phyloP scores from a whole-genome alignment of 2,329 filamentous ascomycete species.

The Monilinia polystroma region DNA sequence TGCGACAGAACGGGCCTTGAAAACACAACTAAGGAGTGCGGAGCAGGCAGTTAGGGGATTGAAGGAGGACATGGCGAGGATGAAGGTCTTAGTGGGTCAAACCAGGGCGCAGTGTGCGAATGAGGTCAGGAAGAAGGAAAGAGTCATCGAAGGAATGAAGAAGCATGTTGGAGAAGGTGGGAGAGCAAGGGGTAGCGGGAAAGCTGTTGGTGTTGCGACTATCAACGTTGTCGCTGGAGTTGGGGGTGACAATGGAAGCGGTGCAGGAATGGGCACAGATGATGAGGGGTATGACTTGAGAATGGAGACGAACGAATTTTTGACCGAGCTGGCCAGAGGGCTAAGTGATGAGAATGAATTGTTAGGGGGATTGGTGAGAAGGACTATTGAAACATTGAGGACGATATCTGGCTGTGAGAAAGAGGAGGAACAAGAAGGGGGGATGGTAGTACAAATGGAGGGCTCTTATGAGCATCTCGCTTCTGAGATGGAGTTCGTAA shows the following conservation, averaged over 20 bases:
- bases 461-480: slow-evolving; percentile 63
- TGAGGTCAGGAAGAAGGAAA: slow-evolving; percentile 85
- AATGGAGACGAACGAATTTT: slow-evolving; percentile 85
- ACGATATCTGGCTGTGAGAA: slow-evolving; percentile 62
- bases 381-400: slow-evolving; percentile 69
- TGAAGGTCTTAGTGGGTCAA: slow-evolving; percentile 78
- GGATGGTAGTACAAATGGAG: slow-evolving; percentile 36
- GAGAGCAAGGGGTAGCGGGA: slow-evolving; percentile 57
- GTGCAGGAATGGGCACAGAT: slow-evolving; percentile 35
- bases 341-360: slow-evolving; percentile 91
- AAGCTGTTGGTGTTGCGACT: slow-evolving; percentile 54
- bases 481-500: slow-evolving; percentile 69
- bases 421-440: slow-evolving; percentile 37
- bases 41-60: slow-evolving; percentile 73
- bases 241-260: slow-evolving; percentile 43
- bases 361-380: slow-evolving; percentile 68
- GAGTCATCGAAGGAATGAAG: slow-evolving; percentile 86
- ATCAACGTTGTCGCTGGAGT: slow-evolving; percentile 58
- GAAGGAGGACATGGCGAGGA: slow-evolving; percentile 77
- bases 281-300: slow-evolving; percentile 67
- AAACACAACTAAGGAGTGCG: slow-evolving; percentile 67
- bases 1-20: slow-evolving; percentile 68
- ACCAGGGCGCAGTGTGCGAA: slow-evolving; percentile 84
- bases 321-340: slow-evolving; percentile 78
- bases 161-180: slow-evolving; percentile 74